phyloP scores from a whole-genome alignment of 1,139 yeast genomes.

The Trichomonascaceae sp. region DNA sequence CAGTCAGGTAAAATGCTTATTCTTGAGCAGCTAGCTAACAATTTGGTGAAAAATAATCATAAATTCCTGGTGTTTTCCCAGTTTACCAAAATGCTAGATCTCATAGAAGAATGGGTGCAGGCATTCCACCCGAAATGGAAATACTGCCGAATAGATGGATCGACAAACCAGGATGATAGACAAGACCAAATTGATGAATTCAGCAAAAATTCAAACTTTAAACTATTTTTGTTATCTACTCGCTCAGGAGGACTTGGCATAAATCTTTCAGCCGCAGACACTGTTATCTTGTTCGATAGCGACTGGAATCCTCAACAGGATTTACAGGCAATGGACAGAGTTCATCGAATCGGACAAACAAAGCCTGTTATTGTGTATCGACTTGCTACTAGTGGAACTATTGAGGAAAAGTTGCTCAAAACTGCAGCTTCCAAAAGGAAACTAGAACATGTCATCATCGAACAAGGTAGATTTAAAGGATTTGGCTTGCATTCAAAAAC shows the following conservation, averaged over 20 bases:
- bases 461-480: slow-evolving; percentile 70
- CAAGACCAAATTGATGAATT: slow-evolving; percentile 58
- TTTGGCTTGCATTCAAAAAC: slow-evolving; percentile 26
- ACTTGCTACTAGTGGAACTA: slow-evolving; percentile 66
- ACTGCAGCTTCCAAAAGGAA: slow-evolving; percentile 74
- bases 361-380: slow-evolving; percentile 79
- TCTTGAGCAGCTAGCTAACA: slow-evolving; percentile 55
- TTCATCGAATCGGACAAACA: slow-evolving; percentile 86
- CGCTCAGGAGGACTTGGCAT: slow-evolving; percentile 95
- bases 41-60: slow-evolving; percentile 46
- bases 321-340: slow-evolving; percentile 92
- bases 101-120: slow-evolving; percentile 61
- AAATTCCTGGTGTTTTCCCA: slow-evolving; percentile 78
- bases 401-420: slow-evolving; percentile 74
- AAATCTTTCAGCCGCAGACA: slow-evolving; percentile 79
- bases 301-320: slow-evolving; percentile 99
- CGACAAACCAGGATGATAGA: slow-evolving; percentile 58
- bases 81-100: slow-evolving; percentile 70
- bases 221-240: slow-evolving; percentile 71
- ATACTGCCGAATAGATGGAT: slow-evolving; percentile 71
- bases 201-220: slow-evolving; percentile 29
- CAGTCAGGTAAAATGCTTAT: slow-evolving; percentile 69
- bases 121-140: slow-evolving; percentile 39
- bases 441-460: slow-evolving; percentile 76
- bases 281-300: slow-evolving; percentile 82